Percentiles rank a stretch among this genome's conserved stretches.
These are phyloP conservation scores for Colletotrichum viniferum DNA, from an alignment of 2,329 filamentous ascomycete genomes.

Conservation along the genomic window DNA sequence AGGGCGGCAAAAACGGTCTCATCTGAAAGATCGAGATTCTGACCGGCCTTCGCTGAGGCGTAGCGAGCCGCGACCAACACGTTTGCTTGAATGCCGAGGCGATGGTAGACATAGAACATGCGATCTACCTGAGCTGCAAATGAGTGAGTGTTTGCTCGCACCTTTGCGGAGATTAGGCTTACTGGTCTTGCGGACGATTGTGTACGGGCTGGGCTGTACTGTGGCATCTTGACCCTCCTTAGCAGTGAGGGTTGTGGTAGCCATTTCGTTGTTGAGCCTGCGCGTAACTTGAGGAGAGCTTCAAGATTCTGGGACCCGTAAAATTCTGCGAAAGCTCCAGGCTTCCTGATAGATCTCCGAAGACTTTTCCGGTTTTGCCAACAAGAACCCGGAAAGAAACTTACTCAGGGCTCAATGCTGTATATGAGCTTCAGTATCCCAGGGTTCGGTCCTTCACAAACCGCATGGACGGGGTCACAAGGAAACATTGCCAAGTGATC, in stretches of 20 bases:
- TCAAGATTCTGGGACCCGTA: background rate
- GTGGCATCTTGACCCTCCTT: background rate
- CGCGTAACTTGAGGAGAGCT: background rate
- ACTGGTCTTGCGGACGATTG: background rate
- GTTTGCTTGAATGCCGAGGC: slow-evolving; percentile 27
- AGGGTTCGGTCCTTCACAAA: background rate
- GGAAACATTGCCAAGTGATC: background rate
- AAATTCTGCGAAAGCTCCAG: background rate
- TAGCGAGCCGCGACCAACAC: slow-evolving; percentile 26
- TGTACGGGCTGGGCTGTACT: background rate
- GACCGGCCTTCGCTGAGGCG: background rate
- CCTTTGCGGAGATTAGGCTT: background rate
- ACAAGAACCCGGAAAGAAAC: rapidly evolving
- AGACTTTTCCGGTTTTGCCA: background rate
- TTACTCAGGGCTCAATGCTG: background rate
- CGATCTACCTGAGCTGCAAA: slow-evolving; percentile 13
- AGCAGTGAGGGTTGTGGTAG: background rate
- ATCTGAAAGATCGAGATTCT: background rate
- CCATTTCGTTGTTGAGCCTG: background rate
- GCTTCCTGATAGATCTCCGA: background rate
- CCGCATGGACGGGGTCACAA: background rate
- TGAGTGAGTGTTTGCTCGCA: background rate
- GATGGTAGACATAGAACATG: slow-evolving; percentile 24
- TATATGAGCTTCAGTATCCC: background rate
- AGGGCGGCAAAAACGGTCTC: slow-evolving; percentile 22